phyloP scores from a whole-genome alignment of 345 rosid genomes.

The Lumnitzera littorea region DNA sequence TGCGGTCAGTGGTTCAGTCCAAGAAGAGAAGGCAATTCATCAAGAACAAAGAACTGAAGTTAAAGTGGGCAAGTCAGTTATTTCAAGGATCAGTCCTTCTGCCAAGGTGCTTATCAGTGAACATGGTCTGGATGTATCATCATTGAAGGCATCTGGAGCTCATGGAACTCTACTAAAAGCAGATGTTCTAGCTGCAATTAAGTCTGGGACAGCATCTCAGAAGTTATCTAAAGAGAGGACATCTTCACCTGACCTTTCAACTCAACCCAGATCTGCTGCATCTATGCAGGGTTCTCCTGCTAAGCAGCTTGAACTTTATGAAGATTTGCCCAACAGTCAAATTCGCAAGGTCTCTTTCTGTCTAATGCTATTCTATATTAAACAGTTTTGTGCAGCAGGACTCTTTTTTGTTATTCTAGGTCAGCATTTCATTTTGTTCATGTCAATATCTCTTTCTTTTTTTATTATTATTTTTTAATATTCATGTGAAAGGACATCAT shows the following conservation, averaged over 20 bases:
- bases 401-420: no score
- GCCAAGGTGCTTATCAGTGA: constrained; percentile 73
- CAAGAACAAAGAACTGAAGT: constrained; percentile 35
- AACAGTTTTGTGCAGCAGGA: no score
- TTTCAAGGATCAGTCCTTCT: constrained; percentile 85
- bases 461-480: no score
- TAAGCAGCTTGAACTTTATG: constrained; percentile 49
- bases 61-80: constrained; percentile 25
- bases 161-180: constrained; percentile 75
- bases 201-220: constrained; percentile 57
- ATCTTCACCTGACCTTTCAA: constrained; percentile 25
- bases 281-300: constrained; percentile 27
- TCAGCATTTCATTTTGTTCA: no score
- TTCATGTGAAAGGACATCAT: no score
- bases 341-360: constrained; percentile 81
- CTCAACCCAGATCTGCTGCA: constrained; percentile 28
- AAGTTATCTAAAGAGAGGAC: constrained; percentile 36
- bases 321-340: constrained; percentile 89
- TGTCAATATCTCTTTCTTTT: no score
- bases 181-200: constrained; percentile 77
- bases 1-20: constrained; percentile 29
- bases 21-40: constrained; percentile 36
- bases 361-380: neutral
- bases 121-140: constrained; percentile 72
- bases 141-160: constrained; percentile 77